phyloP scores from a whole-genome alignment of 257 asterid genomes.

The Thymus quinquecostatus region DNA sequence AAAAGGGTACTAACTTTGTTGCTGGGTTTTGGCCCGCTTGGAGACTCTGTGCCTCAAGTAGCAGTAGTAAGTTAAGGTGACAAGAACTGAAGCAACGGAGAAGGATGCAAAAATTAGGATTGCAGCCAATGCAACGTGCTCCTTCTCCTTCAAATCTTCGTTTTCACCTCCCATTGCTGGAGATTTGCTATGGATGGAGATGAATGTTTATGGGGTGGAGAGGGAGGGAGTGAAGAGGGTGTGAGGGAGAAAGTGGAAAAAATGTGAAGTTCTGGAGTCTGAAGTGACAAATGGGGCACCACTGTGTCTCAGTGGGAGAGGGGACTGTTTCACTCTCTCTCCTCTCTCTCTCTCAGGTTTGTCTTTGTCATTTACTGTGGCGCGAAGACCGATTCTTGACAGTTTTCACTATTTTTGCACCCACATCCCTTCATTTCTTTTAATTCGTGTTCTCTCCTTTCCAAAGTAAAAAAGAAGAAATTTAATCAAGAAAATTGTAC shows the following conservation, averaged over 20 bases:
- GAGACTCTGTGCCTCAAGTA: slow-evolving; percentile 71
- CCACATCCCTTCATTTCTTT: not conserved
- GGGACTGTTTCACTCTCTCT: slow-evolving; percentile 27
- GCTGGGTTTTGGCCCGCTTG: slow-evolving; percentile 49
- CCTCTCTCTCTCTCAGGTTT: slow-evolving; percentile 27
- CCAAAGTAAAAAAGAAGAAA: too few relatives aligned
- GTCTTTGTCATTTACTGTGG: slow-evolving; percentile 44
- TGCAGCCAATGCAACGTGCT: slow-evolving; percentile 50
- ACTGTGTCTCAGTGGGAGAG: not conserved
- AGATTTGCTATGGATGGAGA: slow-evolving; percentile 1
- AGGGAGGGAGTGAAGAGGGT: not conserved
- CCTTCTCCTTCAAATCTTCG: slow-evolving; percentile 60
- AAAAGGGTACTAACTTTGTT: slow-evolving; percentile 45
- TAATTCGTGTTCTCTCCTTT: not conserved
- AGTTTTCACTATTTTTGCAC: slow-evolving; percentile 15
- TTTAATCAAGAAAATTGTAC: too few relatives aligned
- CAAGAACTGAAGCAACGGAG: slow-evolving; percentile 64
- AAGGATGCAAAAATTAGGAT: slow-evolving; percentile 63
- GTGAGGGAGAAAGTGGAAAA: slow-evolving; percentile 20
- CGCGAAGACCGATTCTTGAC: slow-evolving; percentile 39
- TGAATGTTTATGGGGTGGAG: not conserved
- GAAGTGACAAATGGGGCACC: slow-evolving; percentile 30
- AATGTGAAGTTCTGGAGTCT: slow-evolving; percentile 16
- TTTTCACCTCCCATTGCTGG: slow-evolving; percentile 54
- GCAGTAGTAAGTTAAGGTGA: slow-evolving; percentile 72